Conservation (phyloP, 176 grass and related monocot species). For the Aegilops umbellulata region DNA sequence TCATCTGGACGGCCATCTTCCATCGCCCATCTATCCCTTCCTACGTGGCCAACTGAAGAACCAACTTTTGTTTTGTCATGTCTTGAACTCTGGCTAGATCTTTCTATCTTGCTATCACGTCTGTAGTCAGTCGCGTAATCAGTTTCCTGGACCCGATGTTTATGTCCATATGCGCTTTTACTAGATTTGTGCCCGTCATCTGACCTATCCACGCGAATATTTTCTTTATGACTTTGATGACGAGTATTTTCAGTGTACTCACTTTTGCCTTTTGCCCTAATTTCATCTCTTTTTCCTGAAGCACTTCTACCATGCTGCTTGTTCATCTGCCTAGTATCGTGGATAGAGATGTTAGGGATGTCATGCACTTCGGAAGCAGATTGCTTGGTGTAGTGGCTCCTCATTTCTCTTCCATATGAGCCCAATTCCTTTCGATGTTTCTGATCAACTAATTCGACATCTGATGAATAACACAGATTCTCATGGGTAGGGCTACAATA, state of each 20-base stretch:
- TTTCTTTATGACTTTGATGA: background rate
- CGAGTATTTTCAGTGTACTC: background rate
- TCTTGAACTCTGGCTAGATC: slow-evolving; percentile 7
- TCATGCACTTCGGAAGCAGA: slow-evolving; percentile 1
- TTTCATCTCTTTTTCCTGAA: background rate
- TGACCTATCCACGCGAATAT: background rate
- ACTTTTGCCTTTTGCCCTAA: slow-evolving; percentile 7
- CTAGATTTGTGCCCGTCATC: background rate
- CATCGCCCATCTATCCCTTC: slow-evolving; percentile 29
- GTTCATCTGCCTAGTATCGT: background rate
- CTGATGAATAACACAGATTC: background rate
- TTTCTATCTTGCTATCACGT: background rate
- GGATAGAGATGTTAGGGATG: background rate
- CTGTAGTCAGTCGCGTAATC: background rate
- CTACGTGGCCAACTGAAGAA: background rate
- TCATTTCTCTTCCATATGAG: slow-evolving; percentile 16
- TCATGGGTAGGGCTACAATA: background rate
- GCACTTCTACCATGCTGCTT: background rate
- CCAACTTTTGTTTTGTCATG: slow-evolving; percentile 3
- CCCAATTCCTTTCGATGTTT: background rate
- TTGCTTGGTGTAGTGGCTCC: background rate
- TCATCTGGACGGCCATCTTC: slow-evolving; percentile 5
- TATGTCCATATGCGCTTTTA: background rate
- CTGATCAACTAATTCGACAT: slow-evolving; percentile 16
- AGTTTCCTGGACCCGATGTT: background rate